Conservation (phyloP, 768 basidiomycete genomes). For the Cantharellus anzutake region DNA sequence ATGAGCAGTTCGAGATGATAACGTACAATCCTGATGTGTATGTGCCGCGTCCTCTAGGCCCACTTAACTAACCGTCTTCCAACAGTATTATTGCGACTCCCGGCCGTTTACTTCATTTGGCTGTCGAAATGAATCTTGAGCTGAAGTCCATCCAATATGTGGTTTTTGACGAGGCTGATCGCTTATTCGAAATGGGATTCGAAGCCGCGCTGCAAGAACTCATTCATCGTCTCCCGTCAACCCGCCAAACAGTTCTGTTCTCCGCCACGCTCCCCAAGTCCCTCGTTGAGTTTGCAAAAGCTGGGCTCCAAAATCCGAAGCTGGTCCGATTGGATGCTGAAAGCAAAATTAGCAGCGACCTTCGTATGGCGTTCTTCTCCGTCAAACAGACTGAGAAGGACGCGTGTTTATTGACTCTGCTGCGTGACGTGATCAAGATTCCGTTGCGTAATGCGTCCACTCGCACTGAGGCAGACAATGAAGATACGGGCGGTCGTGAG, state of each 20-base stretch:
- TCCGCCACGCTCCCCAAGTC: slow-evolving; percentile 93
- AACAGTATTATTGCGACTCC: slow-evolving; percentile 90
- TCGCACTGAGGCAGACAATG: slow-evolving; percentile 7
- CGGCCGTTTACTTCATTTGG: slow-evolving; percentile 87
- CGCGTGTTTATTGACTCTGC: slow-evolving; percentile 62
- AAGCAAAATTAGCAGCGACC: slow-evolving; percentile 83
- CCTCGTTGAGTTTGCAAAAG: slow-evolving; percentile 96
- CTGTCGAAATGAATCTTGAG: slow-evolving; percentile 92
- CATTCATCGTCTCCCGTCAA: slow-evolving; percentile 64
- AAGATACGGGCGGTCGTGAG: slow-evolving; percentile 11
- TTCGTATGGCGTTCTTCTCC: slow-evolving; percentile 87
- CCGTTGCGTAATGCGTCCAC: slow-evolving; percentile 31
- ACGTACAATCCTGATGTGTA: slow-evolving; percentile 89
- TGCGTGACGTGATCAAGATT: slow-evolving; percentile 75
- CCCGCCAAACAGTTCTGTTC: slow-evolving; percentile 85
- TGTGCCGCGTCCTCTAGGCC: slow-evolving; percentile 19
- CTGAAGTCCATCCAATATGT: slow-evolving; percentile 73
- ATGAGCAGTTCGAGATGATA: slow-evolving; percentile 94
- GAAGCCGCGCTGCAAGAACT: slow-evolving; percentile 84
- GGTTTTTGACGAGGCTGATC: slow-evolving; percentile 96
- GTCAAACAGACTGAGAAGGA: slow-evolving; percentile 90
- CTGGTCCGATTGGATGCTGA: slow-evolving; percentile 93
- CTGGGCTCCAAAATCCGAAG: slow-evolving; percentile 82
- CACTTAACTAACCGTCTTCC: slow-evolving; percentile 5
- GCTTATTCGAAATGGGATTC: slow-evolving; percentile 97